A percentile compares a stretch with the other conserved stretches of the same genome.
phyloP scores from a whole-genome alignment of 129 eudicot genomes.

The Tanacetum coccineum region DNA sequence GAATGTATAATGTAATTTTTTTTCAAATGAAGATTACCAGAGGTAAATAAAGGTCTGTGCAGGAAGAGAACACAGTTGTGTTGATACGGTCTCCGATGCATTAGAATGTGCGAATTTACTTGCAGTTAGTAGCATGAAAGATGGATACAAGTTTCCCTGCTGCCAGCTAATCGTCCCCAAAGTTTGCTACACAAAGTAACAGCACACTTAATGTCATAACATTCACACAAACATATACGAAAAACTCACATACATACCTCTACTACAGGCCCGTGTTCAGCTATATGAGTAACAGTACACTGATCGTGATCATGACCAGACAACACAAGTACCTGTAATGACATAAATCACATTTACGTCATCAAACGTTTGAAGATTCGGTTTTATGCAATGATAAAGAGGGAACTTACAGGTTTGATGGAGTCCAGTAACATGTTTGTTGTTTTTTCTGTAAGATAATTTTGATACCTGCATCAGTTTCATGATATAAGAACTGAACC shows the following conservation, averaged over 20 bases:
- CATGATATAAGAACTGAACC: conserved; percentile 13
- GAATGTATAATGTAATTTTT: too few relatives aligned
- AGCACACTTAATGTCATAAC: conserved; percentile 6
- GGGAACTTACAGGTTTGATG: conserved; percentile 68
- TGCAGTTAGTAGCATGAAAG: conserved; percentile 82
- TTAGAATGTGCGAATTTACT: conserved; percentile 43
- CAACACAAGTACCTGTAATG: conserved; percentile 63
- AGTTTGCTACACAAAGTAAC: conserved; percentile 66
- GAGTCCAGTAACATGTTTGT: conserved; percentile 54
- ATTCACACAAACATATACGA: not conserved
- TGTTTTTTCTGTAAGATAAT: conserved; percentile 61
- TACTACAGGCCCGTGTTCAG: conserved; percentile 53
- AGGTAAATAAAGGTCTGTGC: conserved; percentile 62
- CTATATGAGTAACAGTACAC: conserved; percentile 67
- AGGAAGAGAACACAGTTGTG: conserved; percentile 81
- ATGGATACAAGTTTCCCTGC: conserved; percentile 85
- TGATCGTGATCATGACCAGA: conserved; percentile 99
- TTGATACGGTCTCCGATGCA: conserved; percentile 41
- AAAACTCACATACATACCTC: conserved; percentile 52
- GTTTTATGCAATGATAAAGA: conserved; percentile 14
- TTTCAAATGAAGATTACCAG: conserved; percentile 46
- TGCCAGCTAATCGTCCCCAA: conserved; percentile 97
- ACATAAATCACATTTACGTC: conserved; percentile 12
- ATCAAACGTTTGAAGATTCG: conserved; percentile 12
- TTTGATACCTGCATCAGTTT: conserved; percentile 71